Base-by-base conservation (phyloP, 805 yeast species). In the Candida multigemmis region DNA sequence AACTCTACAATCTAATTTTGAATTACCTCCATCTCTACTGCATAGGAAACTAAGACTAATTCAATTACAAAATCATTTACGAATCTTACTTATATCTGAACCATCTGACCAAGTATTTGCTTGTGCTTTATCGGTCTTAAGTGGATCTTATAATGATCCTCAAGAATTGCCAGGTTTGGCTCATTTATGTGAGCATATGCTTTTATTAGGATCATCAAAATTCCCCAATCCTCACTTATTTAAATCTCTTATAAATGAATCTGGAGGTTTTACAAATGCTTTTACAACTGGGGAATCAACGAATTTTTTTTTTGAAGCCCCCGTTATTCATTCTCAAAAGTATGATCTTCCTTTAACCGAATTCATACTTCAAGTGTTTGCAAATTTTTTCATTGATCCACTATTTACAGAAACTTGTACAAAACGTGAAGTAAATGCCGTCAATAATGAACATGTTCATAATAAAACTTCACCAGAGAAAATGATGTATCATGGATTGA, bases 81-180 rank as follows among this genome's bases (percentile, higher is more conserved):
- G 66, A 19, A 71, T 74, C 0, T 55, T 89, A 2, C 45, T 91
- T 14, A 68, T 91, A 10, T 82, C 86, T 2, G 96, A 89, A 41
- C 77, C 87, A 1, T 54, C 74, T 0, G 70, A 74, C 10, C 75
- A 71, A 23, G 39, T 65, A 9, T 77, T 81, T 3, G 68, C 91
- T 0, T 77, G 82, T 12, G 74, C 94, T 1, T 41, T 89, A 5
- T 71, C 83, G 20, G 84, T 86, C 2, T 77, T 77, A 3, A 61
- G 83, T 1, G 98, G 98, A 6, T 76, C 94, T 2, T 77, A 75
- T 42, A 64, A 75, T 24, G 96, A 89, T 38, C 89, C 94, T 1
- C 59, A 55, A 5, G 65, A 64, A 4, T 39, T 79, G 2, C 74
- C 74, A 0, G 98, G 98, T 0, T 45, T 89, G 19, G 97, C 97